Conservation (phyloP, 257 asterid genomes). For the Avicennia marina region DNA sequence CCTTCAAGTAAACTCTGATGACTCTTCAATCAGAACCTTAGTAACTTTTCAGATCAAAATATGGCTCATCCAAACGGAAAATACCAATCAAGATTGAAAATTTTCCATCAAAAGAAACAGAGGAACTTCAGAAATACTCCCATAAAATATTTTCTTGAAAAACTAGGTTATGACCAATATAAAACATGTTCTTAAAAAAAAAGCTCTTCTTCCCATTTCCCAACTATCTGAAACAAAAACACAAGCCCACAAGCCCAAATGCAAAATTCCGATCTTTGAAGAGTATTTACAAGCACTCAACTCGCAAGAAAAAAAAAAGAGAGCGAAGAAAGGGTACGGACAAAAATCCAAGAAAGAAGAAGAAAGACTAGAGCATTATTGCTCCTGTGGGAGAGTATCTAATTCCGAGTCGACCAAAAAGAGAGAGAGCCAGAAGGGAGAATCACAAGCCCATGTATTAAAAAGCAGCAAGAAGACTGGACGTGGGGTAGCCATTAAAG, state of each 20-base stretch:
- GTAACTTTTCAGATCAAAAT: too few relatives aligned
- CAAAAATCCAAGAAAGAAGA: background rate
- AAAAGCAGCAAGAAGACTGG: slow-evolving; percentile 37
- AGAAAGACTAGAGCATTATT: slow-evolving; percentile 12
- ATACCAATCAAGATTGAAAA: slow-evolving; percentile 16
- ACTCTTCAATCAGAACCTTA: too few relatives aligned
- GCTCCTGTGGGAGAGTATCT: slow-evolving; percentile 29
- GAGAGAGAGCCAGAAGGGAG: slow-evolving; percentile 28
- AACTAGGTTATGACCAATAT: background rate
- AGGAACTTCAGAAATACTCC: slow-evolving; percentile 21
- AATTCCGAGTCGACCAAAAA: slow-evolving; percentile 54
- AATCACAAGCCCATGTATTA: slow-evolving; percentile 41
- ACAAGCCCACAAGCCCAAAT: too few relatives aligned
- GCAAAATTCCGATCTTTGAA: too few relatives aligned
- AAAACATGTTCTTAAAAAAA: too few relatives aligned
- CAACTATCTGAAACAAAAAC: too few relatives aligned
- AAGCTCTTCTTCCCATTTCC: too few relatives aligned
- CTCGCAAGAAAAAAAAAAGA: slow-evolving; percentile 10
- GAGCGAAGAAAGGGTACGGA: background rate
- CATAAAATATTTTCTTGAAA: slow-evolving; percentile 9
- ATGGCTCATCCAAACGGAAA: too few relatives aligned
- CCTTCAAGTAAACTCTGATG: too few relatives aligned
- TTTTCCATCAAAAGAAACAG: background rate
- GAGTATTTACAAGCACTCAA: too few relatives aligned
- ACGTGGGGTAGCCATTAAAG: slow-evolving; percentile 76